These are phyloP conservation scores for Aspergillus egyptiacus DNA, from an alignment of 495 filamentous ascomycete species.

Conservation along the genomic window DNA sequence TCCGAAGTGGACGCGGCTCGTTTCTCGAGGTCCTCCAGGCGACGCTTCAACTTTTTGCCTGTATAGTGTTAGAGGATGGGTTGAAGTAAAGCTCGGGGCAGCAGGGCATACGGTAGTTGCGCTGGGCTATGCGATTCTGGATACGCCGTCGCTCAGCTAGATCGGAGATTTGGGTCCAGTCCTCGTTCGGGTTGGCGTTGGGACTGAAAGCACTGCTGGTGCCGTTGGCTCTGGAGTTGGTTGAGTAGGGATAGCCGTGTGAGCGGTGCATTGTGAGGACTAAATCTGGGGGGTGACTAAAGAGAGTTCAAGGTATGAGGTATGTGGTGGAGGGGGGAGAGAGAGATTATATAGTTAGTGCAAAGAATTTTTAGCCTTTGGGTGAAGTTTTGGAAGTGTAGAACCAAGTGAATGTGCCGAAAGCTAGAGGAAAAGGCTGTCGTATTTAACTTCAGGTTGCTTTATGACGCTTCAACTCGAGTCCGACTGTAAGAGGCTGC, in stretches of 20 bases:
- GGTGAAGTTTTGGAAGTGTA: too few relatives aligned
- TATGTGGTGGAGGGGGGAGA: neutral
- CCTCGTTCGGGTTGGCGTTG: constrained; percentile 93
- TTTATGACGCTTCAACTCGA: constrained; percentile 28
- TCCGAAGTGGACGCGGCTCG: constrained; percentile 77
- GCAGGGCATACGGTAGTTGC: constrained; percentile 85
- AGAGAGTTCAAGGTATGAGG: neutral
- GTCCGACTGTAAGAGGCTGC: constrained; percentile 8
- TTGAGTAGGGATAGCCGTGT: constrained; percentile 26
- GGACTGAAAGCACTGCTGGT: constrained; percentile 96
- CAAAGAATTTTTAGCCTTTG: too few relatives aligned
- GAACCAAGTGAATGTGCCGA: too few relatives aligned
- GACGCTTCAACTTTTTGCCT: constrained; percentile 99
- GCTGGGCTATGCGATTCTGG: constrained; percentile 95
- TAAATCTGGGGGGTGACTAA: neutral
- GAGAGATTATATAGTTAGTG: neutral
- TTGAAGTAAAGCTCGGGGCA: neutral
- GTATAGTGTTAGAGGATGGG: neutral
- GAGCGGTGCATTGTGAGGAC: constrained; percentile 42
- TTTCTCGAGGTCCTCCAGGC: constrained; percentile 92
- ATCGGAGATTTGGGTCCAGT: constrained; percentile 99
- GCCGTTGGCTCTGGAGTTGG: constrained; percentile 57
- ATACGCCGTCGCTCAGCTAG: constrained; percentile 89
- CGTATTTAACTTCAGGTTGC: too few relatives aligned
- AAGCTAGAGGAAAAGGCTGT: too few relatives aligned